Evolutionary conservation across 257 asterid genomes (phyloP), one percentile per base, ranked within the genome.

Genomic region (Catharanthus roseus): DNA sequence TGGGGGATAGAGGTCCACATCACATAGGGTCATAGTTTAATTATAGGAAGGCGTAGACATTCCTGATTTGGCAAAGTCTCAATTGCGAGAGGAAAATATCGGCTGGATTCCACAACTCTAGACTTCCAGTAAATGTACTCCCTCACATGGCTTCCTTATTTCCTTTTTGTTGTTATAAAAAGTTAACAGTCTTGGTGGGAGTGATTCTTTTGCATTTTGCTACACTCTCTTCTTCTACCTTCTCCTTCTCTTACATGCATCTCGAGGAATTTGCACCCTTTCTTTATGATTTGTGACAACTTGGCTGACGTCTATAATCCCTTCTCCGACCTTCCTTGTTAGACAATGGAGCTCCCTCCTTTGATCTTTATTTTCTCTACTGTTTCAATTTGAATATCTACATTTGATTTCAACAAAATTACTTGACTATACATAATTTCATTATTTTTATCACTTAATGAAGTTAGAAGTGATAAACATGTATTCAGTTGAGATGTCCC

Each of bases 1-100:
- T 79, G 89, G 88, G 73, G 75, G 70, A 62, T 67, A 78, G 88
- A 70, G 73, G 82, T 76, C 87, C 85, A 79, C 88, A 76, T 79
- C 79, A 42, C 41, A 29, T 56, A 65, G 50, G 13, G 63, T 38
- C 70, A 54, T 75, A 60, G 33, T 73, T 75, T 73, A 77, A 15
- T 75, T 18, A 45, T 66, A 70, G 66, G 65, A 66, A 51, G 75
- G 31, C 34, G 64, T 10, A 44, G 18, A 77, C 80, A 58, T 87
- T 73, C 90, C 84, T 47, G 11, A 64, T 80, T 77, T 26, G 81
- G 93, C 6, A 87, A n/a, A 80, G 72, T 81, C 72, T 74, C 49
- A 51, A 69, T 68, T 72, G 68, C 75, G 51, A 70, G 50, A 55
- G 45, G 66, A 13, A 75, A 62, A 67, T 76, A 68, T 78, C 70